Evolutionary conservation across 2,329 filamentous ascomycete species (phyloP).

Genomic region (Zymoseptoria passerinii): DNA sequence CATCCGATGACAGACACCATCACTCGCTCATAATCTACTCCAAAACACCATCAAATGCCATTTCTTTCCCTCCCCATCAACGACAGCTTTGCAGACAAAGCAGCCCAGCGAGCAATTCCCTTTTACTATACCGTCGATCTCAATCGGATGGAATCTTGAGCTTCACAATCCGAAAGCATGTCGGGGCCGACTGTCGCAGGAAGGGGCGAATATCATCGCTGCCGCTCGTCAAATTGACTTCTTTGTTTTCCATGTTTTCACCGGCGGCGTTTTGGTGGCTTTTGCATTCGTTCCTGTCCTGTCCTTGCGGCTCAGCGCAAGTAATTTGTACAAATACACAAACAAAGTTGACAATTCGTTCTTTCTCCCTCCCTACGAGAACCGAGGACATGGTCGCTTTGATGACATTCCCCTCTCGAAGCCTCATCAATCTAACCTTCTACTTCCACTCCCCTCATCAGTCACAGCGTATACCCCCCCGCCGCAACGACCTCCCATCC

Average conservation of each 20-base stretch:
- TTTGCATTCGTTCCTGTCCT: not conserved
- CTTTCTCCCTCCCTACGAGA: too few relatives aligned
- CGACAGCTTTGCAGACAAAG: not conserved
- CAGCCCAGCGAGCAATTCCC: not conserved
- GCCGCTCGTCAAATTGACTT: not conserved
- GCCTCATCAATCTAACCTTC: too few relatives aligned
- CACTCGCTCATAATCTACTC: not conserved
- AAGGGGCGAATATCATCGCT: too few relatives aligned
- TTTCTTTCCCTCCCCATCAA: not conserved
- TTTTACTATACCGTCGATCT: not conserved
- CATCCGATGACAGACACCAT: not conserved
- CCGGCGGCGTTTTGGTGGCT: not conserved
- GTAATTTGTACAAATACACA: not conserved
- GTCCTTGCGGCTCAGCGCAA: not conserved
- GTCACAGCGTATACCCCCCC: constrained; percentile 24
- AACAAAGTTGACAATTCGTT: too few relatives aligned
- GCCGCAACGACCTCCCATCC: constrained; percentile 56
- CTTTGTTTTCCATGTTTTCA: not conserved
- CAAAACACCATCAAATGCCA: not conserved
- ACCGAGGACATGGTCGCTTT: too few relatives aligned
- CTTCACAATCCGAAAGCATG: not conserved
- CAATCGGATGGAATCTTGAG: not conserved
- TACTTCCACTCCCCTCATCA: too few relatives aligned
- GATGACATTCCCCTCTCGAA: too few relatives aligned
- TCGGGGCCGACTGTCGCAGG: too few relatives aligned